Conservation (phyloP, 2,329 filamentous ascomycete species). For the Exophiala aquamarina region DNA sequence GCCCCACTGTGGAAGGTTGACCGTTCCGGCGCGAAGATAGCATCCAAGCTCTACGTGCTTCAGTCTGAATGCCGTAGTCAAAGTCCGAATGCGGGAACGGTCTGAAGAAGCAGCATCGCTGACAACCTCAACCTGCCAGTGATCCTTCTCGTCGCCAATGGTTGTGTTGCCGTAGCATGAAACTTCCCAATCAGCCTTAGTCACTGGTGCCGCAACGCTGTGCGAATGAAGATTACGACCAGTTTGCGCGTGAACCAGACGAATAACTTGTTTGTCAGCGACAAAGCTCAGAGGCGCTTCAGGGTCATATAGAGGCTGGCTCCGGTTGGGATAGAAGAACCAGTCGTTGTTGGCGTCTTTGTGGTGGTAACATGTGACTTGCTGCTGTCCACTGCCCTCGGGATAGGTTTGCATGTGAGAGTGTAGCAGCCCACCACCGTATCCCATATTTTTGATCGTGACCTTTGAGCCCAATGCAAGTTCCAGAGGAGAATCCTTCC, state of each 20-base stretch:
- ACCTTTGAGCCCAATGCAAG: conserved; percentile 84
- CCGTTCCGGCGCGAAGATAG: conserved; percentile 92
- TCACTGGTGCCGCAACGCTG: conserved; percentile 80
- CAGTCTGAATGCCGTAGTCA: conserved; percentile 90
- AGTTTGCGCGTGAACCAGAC: conserved; percentile 90
- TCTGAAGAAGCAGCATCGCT: conserved; percentile 85
- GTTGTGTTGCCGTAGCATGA: conserved; percentile 95
- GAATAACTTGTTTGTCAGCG: conserved; percentile 73
- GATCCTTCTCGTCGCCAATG: conserved; percentile 94
- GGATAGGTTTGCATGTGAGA: conserved; percentile 29
- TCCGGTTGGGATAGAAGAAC: conserved; percentile 96
- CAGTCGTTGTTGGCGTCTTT: conserved; percentile 99
- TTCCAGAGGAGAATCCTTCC: conserved; percentile 90
- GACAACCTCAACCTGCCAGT: conserved; percentile 93
- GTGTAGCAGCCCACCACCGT: conserved; percentile 78
- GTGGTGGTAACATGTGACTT: conserved; percentile 99
- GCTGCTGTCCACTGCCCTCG: conserved; percentile 66
- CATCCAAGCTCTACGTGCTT: conserved; percentile 80
- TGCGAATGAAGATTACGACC: conserved; percentile 97
- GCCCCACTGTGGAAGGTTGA: conserved; percentile 97
- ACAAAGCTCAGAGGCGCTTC: conserved; percentile 73
- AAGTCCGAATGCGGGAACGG: conserved; percentile 78
- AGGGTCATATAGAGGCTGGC: conserved; percentile 69
- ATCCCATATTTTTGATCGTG: conserved; percentile 99
- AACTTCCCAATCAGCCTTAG: conserved; percentile 88